phyloP scores from a whole-genome alignment of 345 rosid genomes.

The Hibiscus trionum region DNA sequence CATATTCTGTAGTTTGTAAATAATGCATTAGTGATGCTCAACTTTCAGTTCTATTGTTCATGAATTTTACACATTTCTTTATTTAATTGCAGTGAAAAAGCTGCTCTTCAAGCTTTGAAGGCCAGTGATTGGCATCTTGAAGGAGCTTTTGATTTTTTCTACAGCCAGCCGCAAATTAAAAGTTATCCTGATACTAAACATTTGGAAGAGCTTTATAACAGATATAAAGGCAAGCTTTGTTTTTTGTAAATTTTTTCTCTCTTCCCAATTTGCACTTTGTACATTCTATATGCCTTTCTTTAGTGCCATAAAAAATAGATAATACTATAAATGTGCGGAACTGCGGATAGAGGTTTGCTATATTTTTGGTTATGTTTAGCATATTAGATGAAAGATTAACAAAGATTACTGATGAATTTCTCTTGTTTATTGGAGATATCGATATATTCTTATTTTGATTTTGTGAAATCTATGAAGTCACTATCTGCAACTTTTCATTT shows the following conservation, averaged over 20 bases:
- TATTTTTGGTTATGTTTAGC: not conserved
- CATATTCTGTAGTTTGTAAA: not conserved
- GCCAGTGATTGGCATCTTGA: conserved; percentile 94
- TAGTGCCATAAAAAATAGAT: not conserved
- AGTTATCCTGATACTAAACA: conserved; percentile 61
- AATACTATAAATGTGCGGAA: not conserved
- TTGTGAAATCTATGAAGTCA: not conserved
- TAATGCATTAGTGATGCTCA: not conserved
- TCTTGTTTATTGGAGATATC: not conserved
- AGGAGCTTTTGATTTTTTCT: conserved; percentile 90
- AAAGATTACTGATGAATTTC: not conserved
- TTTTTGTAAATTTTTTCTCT: not conserved
- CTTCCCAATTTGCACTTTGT: not conserved
- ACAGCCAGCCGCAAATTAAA: conserved; percentile 74
- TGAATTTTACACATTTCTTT: not conserved
- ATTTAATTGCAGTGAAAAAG: conserved; percentile 61
- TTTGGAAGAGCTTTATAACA: conserved; percentile 87
- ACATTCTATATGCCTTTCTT: not conserved
- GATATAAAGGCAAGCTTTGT: conserved; percentile 64
- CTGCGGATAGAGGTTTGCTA: not conserved
- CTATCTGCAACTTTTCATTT: not conserved
- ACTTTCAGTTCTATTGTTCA: not conserved
- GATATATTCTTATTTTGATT: not conserved
- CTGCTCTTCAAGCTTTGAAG: conserved; percentile 76
- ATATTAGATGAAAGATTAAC: not conserved